A percentile compares a stretch with the other conserved stretches of the same genome.
These are phyloP conservation scores for Cryptococcus sp. DNA, from an alignment of 1,284 basidiomycete genomes.

Conservation along the genomic window DNA sequence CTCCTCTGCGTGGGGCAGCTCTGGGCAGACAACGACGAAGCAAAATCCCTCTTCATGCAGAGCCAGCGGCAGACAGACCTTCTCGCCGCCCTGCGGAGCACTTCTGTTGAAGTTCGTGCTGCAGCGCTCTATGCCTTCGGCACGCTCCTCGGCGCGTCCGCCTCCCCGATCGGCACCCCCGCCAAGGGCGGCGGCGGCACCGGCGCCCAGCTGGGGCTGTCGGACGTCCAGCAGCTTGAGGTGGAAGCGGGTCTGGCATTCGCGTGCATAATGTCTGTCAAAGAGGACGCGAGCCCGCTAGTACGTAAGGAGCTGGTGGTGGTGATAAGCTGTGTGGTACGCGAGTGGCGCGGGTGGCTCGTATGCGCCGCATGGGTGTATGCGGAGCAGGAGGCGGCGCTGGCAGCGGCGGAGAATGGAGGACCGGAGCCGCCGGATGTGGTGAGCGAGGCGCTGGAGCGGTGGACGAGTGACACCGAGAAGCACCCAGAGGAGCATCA, in stretches of 20 bases:
- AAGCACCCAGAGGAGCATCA: slow-evolving; percentile 61
- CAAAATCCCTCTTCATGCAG: slow-evolving; percentile 80
- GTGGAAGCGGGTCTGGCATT: slow-evolving; percentile 58
- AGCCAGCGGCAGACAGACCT: slow-evolving; percentile 76
- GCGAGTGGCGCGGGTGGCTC: slow-evolving; percentile 95
- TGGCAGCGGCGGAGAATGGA: slow-evolving; percentile 46
- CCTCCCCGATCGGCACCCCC: slow-evolving; percentile 57
- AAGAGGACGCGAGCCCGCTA: slow-evolving; percentile 93
- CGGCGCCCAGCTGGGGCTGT: slow-evolving; percentile 73
- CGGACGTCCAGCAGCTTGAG: slow-evolving; percentile 65
- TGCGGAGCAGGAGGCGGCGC: slow-evolving; percentile 66
- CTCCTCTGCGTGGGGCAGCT: slow-evolving; percentile 91
- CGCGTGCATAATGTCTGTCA: slow-evolving; percentile 62
- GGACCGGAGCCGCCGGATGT: slow-evolving; percentile 37
- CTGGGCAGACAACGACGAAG: slow-evolving; percentile 89
- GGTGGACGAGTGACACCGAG: slow-evolving; percentile 63
- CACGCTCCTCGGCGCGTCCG: slow-evolving; percentile 88
- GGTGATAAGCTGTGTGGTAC: slow-evolving; percentile 85
- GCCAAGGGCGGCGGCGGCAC: slow-evolving; percentile 78
- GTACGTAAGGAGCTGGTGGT: slow-evolving; percentile 92
- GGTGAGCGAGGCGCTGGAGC: slow-evolving; percentile 65
- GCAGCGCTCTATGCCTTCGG: slow-evolving; percentile 89
- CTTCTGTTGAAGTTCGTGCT: slow-evolving; percentile 87
- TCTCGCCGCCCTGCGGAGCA: slow-evolving; percentile 76
- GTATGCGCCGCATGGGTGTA: slow-evolving; percentile 94